phyloP scores from a whole-genome alignment of 148 eudicot species.

The Gaultheria prostrata region DNA sequence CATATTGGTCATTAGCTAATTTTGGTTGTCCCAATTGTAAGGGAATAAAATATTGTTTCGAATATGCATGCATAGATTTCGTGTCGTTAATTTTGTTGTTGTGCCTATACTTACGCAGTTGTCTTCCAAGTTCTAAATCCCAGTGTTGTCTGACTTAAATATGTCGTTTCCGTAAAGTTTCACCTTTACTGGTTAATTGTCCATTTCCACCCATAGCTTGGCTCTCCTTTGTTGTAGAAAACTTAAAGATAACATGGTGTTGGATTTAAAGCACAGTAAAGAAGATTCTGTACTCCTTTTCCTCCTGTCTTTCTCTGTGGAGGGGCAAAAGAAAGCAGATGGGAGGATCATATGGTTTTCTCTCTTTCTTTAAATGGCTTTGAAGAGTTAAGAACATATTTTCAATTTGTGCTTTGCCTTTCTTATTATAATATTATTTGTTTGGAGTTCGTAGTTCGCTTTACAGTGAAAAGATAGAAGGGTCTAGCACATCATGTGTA shows the following conservation, averaged over 20 bases:
- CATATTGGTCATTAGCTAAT: background rate
- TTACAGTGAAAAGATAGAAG: background rate
- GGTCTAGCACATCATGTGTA: background rate
- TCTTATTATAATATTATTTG: background rate
- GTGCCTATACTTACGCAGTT: background rate
- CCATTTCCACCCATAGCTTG: background rate
- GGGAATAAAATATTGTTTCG: background rate
- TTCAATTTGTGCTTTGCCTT: background rate
- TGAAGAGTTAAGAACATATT: background rate
- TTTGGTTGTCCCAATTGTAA: background rate
- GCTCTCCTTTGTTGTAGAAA: background rate
- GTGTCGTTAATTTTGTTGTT: background rate
- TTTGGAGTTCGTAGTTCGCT: background rate
- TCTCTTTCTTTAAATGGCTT: background rate
- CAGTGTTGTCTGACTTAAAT: background rate
- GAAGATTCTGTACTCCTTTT: background rate
- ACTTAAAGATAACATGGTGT: background rate
- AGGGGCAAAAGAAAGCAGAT: conserved; percentile 4
- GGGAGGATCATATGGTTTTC: background rate
- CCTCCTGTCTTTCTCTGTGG: background rate
- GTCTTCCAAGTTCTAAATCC: background rate
- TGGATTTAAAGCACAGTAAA: conserved; percentile 9
- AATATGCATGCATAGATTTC: background rate
- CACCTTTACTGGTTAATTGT: background rate
- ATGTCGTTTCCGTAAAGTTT: background rate